Evolutionary conservation across 805 yeast genomes (phyloP).

Genomic region (Priceomyces castillae): DNA sequence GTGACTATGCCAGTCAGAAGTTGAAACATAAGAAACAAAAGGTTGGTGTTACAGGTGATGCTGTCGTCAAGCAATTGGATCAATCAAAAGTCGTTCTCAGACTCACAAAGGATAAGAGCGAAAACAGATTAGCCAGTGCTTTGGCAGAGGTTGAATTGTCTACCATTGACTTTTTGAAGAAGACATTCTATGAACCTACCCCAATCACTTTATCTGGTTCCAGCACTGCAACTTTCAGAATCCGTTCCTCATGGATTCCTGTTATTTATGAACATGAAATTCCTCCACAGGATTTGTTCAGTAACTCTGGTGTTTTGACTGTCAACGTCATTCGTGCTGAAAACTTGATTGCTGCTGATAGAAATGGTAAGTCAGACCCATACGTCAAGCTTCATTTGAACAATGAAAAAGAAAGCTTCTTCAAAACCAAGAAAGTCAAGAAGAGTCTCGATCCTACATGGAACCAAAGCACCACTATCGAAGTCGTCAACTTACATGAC

Average conservation of each 20-base stretch:
- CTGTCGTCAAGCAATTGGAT: constrained; percentile 71
- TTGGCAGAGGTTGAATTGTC: constrained; percentile 65
- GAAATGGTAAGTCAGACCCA: constrained; percentile 93
- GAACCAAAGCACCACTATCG: constrained; percentile 66
- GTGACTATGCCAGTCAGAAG: constrained; percentile 56
- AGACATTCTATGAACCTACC: constrained; percentile 62
- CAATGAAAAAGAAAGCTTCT: constrained; percentile 54
- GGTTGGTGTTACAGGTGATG: constrained; percentile 60
- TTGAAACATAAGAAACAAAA: constrained; percentile 41
- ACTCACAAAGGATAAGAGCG: constrained; percentile 52
- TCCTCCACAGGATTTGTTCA: constrained; percentile 72
- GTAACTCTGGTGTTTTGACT: constrained; percentile 69
- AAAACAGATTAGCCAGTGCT: constrained; percentile 54
- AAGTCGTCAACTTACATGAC: constrained; percentile 59
- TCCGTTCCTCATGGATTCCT: constrained; percentile 80
- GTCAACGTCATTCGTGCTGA: constrained; percentile 63
- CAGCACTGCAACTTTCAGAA: constrained; percentile 49
- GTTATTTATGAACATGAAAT: constrained; percentile 50
- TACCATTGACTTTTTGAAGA: constrained; percentile 60
- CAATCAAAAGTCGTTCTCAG: constrained; percentile 67
- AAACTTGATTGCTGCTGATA: constrained; percentile 78
- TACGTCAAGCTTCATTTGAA: constrained; percentile 68
- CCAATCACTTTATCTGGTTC: constrained; percentile 54
- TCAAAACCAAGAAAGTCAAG: constrained; percentile 77
- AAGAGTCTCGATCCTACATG: constrained; percentile 88